phyloP scores from a whole-genome alignment of 2,329 filamentous ascomycete species.

The Hypomyces perniciosus region DNA sequence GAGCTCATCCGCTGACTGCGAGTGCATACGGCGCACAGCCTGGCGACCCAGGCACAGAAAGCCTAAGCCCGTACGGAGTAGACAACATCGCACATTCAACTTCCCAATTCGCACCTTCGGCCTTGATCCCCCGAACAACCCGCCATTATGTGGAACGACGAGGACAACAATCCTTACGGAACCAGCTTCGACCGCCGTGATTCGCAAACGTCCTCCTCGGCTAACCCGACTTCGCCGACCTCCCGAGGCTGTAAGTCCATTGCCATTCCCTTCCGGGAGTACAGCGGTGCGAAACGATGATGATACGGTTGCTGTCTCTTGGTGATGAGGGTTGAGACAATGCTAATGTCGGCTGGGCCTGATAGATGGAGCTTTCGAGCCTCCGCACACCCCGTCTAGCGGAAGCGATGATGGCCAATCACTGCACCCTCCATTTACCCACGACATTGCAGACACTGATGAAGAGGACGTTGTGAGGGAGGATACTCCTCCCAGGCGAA shows the following conservation, averaged over 20 bases:
- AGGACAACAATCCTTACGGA: constrained; percentile 95
- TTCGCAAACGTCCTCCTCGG: constrained; percentile 63
- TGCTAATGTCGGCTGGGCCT: background rate
- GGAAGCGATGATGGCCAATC: constrained; percentile 59
- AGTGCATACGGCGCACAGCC: constrained; percentile 8
- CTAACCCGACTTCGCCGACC: constrained; percentile 58
- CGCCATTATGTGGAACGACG: constrained; percentile 87
- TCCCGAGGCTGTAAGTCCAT: constrained; percentile 50
- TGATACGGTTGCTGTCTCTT: background rate
- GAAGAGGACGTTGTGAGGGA: constrained; percentile 40
- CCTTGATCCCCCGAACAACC: background rate
- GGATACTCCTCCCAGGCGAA: constrained; percentile 50
- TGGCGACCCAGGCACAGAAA: constrained; percentile 13
- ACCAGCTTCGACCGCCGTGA: constrained; percentile 83
- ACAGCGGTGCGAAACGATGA: background rate
- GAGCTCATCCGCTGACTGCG: constrained; percentile 16
- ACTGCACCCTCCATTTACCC: constrained; percentile 23
- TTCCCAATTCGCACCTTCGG: no score
- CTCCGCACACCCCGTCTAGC: constrained; percentile 65
- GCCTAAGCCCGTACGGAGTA: no score
- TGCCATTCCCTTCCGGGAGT: background rate
- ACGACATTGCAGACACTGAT: constrained; percentile 33
- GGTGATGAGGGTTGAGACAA: background rate
- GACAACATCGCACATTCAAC: no score
- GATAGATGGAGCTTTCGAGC: constrained; percentile 46